Percentiles rank a stretch among this genome's conserved stretches.
Evolutionary conservation across 2,329 filamentous ascomycete genomes (phyloP).

Genomic region (Alternaria solani): DNA sequence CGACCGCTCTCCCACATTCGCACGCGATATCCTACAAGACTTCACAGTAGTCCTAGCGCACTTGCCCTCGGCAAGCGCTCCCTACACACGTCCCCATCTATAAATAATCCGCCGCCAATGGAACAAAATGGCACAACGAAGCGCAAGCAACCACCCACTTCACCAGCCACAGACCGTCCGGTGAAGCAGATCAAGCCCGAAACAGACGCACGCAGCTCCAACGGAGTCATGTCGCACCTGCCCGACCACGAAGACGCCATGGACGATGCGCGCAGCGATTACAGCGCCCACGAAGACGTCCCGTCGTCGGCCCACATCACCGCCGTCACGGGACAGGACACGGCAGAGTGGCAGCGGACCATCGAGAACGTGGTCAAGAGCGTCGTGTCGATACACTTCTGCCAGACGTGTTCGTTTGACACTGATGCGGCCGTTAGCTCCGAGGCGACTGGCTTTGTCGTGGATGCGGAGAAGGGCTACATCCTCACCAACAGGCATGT

Average conservation of each 20-base stretch:
- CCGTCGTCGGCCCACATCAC: slow-evolving; percentile 40
- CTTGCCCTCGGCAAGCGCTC: slow-evolving; percentile 16
- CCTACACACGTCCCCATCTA: slow-evolving; percentile 8
- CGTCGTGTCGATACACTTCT: slow-evolving; percentile 98
- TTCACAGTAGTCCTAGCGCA: slow-evolving; percentile 9
- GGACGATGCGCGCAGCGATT: slow-evolving; percentile 39
- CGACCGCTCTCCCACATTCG: slow-evolving; percentile 11
- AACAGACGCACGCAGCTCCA: slow-evolving; percentile 50
- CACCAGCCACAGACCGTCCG: slow-evolving; percentile 58
- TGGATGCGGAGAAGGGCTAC: slow-evolving; percentile 87
- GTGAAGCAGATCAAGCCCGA: slow-evolving; percentile 64
- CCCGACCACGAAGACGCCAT: slow-evolving; percentile 44
- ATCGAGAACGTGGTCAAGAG: slow-evolving; percentile 94
- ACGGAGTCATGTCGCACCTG: slow-evolving; percentile 35
- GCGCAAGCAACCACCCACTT: slow-evolving; percentile 63
- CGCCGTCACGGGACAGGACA: slow-evolving; percentile 64
- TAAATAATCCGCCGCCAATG: slow-evolving; percentile 48
- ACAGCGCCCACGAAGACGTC: slow-evolving; percentile 55
- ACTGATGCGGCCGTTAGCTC: slow-evolving; percentile 94
- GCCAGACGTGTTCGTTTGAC: slow-evolving; percentile 96
- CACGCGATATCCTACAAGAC: slow-evolving; percentile 5
- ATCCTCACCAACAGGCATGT: slow-evolving; percentile 75
- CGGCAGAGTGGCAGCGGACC: slow-evolving; percentile 91
- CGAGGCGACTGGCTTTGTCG: slow-evolving; percentile 96
- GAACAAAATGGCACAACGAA: slow-evolving; percentile 62